phyloP scores from a whole-genome alignment of 495 filamentous ascomycete genomes.

The Penicillium dipodomyicola region DNA sequence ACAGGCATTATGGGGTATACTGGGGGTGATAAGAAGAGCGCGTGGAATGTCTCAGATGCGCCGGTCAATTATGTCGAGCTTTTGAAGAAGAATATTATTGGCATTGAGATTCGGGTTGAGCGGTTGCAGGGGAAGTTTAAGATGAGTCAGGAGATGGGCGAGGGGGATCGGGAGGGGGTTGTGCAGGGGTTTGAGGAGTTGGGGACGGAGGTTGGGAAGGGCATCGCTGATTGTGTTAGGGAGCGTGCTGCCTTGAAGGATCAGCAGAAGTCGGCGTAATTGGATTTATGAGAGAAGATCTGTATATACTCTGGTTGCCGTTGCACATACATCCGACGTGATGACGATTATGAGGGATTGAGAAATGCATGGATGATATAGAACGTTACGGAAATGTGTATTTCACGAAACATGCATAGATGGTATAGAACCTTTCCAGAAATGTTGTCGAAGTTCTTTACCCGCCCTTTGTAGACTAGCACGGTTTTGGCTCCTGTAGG shows the following conservation, averaged over 20 bases:
- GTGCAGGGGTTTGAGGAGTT: conserved; percentile 47
- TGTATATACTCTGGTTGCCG: not conserved
- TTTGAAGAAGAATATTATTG: conserved; percentile 53
- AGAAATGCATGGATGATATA: not conserved
- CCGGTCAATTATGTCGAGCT: conserved; percentile 47
- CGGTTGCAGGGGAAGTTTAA: conserved; percentile 54
- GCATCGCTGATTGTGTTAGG: conserved; percentile 40
- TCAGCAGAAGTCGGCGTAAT: not conserved
- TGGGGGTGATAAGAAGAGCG: conserved; percentile 25
- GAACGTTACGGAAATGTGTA: no score
- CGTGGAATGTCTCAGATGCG: conserved; percentile 50
- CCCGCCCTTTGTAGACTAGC: not conserved
- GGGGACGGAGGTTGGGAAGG: conserved; percentile 37
- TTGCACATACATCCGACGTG: not conserved
- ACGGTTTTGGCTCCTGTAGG: not conserved
- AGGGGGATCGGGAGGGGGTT: conserved; percentile 46
- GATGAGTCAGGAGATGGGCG: conserved; percentile 54
- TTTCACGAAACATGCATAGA: not conserved
- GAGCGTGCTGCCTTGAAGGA: conserved; percentile 34
- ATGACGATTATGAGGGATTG: not conserved
- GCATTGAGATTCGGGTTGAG: conserved; percentile 48
- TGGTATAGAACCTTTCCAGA: not conserved
- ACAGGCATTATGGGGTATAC: conserved; percentile 49
- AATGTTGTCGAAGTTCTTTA: not conserved
- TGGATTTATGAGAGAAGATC: not conserved